A percentile compares a stretch with the other conserved stretches of the same genome.
These are phyloP conservation scores for Porpolomopsis calyptriformis DNA, from an alignment of 768 basidiomycete species.

Conservation along the genomic window DNA sequence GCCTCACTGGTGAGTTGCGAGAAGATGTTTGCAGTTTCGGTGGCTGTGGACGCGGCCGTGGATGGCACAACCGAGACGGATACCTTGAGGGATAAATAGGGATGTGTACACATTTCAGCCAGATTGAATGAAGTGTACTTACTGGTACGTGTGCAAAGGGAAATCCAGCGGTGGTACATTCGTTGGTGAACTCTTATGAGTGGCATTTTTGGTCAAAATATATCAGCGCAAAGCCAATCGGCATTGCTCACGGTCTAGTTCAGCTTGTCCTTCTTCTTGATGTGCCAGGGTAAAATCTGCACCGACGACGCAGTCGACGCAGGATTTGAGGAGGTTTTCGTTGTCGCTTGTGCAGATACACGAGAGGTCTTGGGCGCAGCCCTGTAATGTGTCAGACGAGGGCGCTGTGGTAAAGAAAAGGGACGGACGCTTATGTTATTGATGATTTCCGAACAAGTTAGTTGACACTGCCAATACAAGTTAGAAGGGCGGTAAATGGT, in stretches of 20 bases:
- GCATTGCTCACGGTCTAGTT: neutral
- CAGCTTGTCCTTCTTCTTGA: neutral
- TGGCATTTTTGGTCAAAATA: no score
- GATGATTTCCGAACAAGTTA: neutral
- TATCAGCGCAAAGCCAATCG: no score
- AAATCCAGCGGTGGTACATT: no score
- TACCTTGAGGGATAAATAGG: no score
- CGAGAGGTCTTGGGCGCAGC: neutral
- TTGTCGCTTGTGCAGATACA: neutral
- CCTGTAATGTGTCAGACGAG: neutral
- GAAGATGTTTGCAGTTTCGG: no score
- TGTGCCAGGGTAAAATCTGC: neutral
- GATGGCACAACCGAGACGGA: no score
- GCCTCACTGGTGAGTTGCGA: no score
- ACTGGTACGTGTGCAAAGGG: no score
- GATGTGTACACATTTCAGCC: no score
- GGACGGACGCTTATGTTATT: neutral
- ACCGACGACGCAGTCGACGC: neutral
- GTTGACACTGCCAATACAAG: neutral
- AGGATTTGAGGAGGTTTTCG: neutral
- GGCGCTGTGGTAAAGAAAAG: neutral
- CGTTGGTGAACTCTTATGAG: no score
- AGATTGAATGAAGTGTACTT: no score
- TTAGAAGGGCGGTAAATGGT: neutral
- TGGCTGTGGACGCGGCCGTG: no score